These are phyloP conservation scores for Akanthomyces muscarius DNA, from an alignment of 2,329 filamentous ascomycete genomes.

Conservation along the genomic window DNA sequence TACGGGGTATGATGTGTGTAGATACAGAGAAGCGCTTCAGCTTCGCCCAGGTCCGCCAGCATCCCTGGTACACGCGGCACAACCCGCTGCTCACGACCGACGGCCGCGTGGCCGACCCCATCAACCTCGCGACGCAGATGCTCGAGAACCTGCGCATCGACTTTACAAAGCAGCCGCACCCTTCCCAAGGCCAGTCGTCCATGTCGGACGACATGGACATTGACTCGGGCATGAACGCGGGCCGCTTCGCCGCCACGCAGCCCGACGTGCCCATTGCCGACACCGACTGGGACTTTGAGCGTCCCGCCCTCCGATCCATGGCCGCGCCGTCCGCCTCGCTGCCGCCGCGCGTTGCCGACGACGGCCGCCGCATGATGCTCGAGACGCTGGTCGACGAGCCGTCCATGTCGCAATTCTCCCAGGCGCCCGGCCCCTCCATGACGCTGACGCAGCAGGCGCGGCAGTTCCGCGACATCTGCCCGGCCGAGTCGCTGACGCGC, in stretches of 20 bases:
- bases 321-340: constrained; percentile 37
- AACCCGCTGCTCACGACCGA: constrained; percentile 73
- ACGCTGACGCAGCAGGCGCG: constrained; percentile 85
- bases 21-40: constrained; percentile 72
- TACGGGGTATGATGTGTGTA: constrained; percentile 90
- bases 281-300: constrained; percentile 82
- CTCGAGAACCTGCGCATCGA: constrained; percentile 87
- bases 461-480: constrained; percentile 86
- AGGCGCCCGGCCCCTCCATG: constrained; percentile 71
- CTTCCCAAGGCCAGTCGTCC: constrained; percentile 37
- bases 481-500: constrained; percentile 78
- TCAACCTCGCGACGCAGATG: constrained; percentile 90
- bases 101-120: constrained; percentile 71
- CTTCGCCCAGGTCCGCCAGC: constrained; percentile 80
- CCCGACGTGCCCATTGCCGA: constrained; percentile 75
- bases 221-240: constrained; percentile 46
- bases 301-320: constrained; percentile 57
- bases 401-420: constrained; percentile 79
- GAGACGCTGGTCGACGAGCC: constrained; percentile 80
- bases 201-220: constrained; percentile 63
- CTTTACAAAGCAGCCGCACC: constrained; percentile 65
- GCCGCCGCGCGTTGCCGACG: constrained; percentile 30
- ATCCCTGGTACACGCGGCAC: constrained; percentile 88
- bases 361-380: constrained; percentile 41
- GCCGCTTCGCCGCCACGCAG: constrained; percentile 72